phyloP scores from a whole-genome alignment of 805 yeast species.

The Nakazawaea siamensis region DNA sequence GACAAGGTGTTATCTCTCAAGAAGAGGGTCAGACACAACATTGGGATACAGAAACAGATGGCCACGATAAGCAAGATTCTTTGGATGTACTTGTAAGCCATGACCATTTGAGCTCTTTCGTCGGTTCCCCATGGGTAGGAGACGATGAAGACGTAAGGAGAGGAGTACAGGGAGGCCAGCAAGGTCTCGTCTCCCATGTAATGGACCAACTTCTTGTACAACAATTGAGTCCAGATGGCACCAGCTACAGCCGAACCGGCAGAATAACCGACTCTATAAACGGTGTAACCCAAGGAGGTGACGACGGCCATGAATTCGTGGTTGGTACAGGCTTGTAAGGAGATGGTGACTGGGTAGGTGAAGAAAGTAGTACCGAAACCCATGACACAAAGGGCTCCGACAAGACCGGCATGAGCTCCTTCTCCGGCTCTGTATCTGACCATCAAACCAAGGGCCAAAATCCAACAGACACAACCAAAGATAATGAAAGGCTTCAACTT shows the following conservation, averaged over 20 bases:
- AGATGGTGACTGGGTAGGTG: constrained; percentile 55
- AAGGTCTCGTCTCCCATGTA: constrained; percentile 26
- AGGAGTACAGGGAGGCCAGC: constrained; percentile 38
- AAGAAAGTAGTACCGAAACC: constrained; percentile 75
- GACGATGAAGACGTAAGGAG: constrained; percentile 42
- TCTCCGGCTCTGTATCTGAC: constrained; percentile 45
- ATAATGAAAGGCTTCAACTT: constrained; percentile 33
- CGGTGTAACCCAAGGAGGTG: constrained; percentile 47
- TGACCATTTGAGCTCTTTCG: constrained; percentile 47
- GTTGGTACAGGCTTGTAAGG: constrained; percentile 47
- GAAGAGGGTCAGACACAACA: too few relatives aligned
- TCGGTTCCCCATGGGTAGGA: constrained; percentile 55
- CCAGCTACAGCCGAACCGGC: constrained; percentile 59
- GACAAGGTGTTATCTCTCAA: too few relatives aligned
- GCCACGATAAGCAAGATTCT: constrained; percentile 49
- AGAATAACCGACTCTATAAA: constrained; percentile 56
- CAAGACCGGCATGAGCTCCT: constrained; percentile 43
- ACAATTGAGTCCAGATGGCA: constrained; percentile 60
- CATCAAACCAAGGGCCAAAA: constrained; percentile 53
- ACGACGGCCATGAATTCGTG: constrained; percentile 62
- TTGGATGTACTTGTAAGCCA: constrained; percentile 53
- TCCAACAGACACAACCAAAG: constrained; percentile 45
- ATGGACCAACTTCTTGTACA: constrained; percentile 35
- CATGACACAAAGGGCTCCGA: constrained; percentile 54
- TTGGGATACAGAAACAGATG: constrained; percentile 43